These are phyloP conservation scores for Aegle marmelos DNA, from an alignment of 345 rosid species.

Conservation along the genomic window DNA sequence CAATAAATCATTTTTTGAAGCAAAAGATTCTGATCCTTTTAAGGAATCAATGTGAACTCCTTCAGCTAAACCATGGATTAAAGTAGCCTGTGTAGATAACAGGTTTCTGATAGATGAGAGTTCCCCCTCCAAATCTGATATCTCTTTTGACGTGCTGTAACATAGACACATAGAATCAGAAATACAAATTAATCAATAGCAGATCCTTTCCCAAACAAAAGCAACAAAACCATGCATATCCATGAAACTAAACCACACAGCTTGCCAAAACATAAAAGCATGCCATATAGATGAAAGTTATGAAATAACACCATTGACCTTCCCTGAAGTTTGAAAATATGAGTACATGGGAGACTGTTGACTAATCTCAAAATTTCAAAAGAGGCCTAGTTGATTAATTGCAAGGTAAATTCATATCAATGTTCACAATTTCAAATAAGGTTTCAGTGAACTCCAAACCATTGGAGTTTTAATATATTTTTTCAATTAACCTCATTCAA, in stretches of 20 bases:
- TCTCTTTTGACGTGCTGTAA: conserved; percentile 93
- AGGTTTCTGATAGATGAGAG: conserved; percentile 86
- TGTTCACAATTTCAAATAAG: background rate
- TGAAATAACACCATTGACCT: background rate
- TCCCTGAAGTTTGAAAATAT: background rate
- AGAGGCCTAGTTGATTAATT: background rate
- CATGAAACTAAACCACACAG: background rate
- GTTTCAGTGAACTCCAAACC: background rate
- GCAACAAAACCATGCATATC: background rate
- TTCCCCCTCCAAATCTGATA: conserved; percentile 98
- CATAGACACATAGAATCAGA: background rate
- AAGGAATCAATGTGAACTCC: conserved; percentile 69
- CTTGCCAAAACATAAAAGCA: background rate
- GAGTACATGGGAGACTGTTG: background rate
- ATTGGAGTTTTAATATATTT: background rate
- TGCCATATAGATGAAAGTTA: background rate
- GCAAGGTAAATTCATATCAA: background rate
- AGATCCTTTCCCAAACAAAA: background rate
- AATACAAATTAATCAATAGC: background rate
- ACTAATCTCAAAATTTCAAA: background rate
- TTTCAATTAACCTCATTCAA: background rate
- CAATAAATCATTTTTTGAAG: conserved; percentile 29
- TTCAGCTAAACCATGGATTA: conserved; percentile 88
- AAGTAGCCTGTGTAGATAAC: conserved; percentile 89
- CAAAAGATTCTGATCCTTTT: conserved; percentile 42